Base-by-base conservation (phyloP, 1,139 yeast species). In the Candida pseudoviswanathii region DNA sequence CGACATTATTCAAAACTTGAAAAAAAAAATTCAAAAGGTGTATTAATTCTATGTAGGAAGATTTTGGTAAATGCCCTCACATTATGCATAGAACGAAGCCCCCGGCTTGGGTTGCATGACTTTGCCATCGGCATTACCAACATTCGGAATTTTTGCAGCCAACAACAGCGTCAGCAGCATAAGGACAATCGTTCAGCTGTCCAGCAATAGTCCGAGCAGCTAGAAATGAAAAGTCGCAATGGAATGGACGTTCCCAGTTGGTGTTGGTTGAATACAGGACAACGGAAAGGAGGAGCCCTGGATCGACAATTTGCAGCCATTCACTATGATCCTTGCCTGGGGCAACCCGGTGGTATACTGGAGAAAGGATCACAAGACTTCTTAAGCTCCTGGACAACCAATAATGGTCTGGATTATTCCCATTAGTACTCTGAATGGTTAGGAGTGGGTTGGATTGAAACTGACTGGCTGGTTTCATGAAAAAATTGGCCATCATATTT, bases 121-220 rank as follows among this genome's bases (percentile, higher is more conserved):
- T 6, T 3, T 16, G 2, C 24, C 38, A 34, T 11, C 24, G 9
- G n/a, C 27, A 36, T 36, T 31, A 31, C 34, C 16, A 31, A 31
- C 34, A 31, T 31, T 31, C 11, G 27, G 29, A 36, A 36, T 6
- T 41, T 41, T 41, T 41, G 44, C 44, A 43, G 45, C 45, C 39
- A 43, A 11, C 25, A 26, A 8, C 39, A 34, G 16, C 39, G 10
- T 4, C n/a, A 33, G 16, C 7, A 26, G n/a, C 43, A 3, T 11
- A 3, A 24, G 22, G 26, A 31, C 21, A 37, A 32, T 25, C 24
- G 24, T 6, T 24, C 4, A 36, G 24, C n/a, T 36, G 5, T 22
- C 39, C 27, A 22, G 9, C 39, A 36, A 36, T 22, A 36, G n/a
- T 36, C 39, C 1, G n/a, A 36, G 22, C 29, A 36, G 25, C 4